Evolutionary conservation across 148 eudicot genomes (phyloP), one percentile per base, ranked within the genome.

Genomic region (Beta vulgaris): DNA sequence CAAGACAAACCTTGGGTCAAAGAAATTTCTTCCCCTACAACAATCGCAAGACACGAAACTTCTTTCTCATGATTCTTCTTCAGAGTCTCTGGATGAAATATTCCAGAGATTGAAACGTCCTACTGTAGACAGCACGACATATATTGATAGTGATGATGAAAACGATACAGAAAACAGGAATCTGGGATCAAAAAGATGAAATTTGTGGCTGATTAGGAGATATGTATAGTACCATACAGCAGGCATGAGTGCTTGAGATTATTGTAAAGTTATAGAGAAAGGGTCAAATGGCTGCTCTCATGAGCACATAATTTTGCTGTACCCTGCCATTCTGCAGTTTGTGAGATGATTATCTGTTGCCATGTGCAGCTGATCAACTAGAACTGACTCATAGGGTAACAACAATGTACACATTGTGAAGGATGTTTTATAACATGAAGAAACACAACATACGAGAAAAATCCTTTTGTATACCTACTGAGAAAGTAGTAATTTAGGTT

Each of bases 51-150:
- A 88, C 16, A 77, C 85, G 15, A 73, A 79, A 72, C 78, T 75
- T 70, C 69, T 87, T 29, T 71, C 91, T 39, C 86, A 69, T 53
- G 77, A 31, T 65, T 88, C 95, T 55, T 89, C 93, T 9, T 87
- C 98, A 11, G 97, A 93, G 55, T 88, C 93, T 12, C 83, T 93
- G 15, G 97, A 91, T 64, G 87, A 91, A 8, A 93, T 93, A 80
- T 93, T 93, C 79, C 92, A 91, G 68, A 91, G 86, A 78, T 70
- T 93, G 80, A 91, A 87, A 80, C 85, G 87, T 26, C 96, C 98
- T 39, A 39, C 81, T 40, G 23, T 60, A 26, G 88, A 81, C 46
- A 87, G 76, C 68, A 84, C 74, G 6, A 68, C 71, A 31, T 81
- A 76, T 39, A 73, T 75, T 77, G 89, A 88, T 54, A 90, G 74